A percentile compares a stretch with the other conserved stretches of the same genome.
These are phyloP conservation scores for Tetrastigma voinierianum DNA, from an alignment of 164 flowering plant species.

Conservation along the genomic window DNA sequence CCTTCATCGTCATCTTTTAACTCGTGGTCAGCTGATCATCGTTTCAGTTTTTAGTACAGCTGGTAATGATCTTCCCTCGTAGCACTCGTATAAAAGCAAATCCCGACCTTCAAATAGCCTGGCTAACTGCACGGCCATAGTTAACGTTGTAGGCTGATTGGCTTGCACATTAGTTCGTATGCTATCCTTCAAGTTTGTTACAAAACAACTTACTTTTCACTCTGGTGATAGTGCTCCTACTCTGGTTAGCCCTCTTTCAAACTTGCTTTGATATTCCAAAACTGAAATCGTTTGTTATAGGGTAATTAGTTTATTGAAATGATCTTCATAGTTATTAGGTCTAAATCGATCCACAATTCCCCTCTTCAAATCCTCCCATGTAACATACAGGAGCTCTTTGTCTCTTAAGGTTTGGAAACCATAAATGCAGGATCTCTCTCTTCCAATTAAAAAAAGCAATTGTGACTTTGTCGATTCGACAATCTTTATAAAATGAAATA, in stretches of 20 bases:
- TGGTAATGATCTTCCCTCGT: too few relatives aligned
- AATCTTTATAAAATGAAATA: too few relatives aligned
- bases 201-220: background rate
- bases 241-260: background rate
- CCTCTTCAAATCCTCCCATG: constrained; percentile 1
- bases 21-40: too few relatives aligned
- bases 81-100: background rate
- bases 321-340: background rate
- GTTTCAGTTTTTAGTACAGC: too few relatives aligned
- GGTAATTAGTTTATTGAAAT: constrained; percentile 7
- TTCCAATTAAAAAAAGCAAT: constrained; percentile 2
- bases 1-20: too few relatives aligned
- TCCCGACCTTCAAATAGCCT: too few relatives aligned
- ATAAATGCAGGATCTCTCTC: constrained; percentile 5
- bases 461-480: background rate
- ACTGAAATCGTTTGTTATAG: background rate
- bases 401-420: background rate
- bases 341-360: background rate
- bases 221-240: background rate
- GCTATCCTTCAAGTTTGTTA: background rate
- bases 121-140: background rate
- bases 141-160: background rate
- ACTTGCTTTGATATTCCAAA: background rate
- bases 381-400: background rate
- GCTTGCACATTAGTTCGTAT: background rate